A percentile compares a stretch with the other conserved stretches of the same genome.
Evolutionary conservation across 2,329 filamentous ascomycete species (phyloP).

Genomic region (Cyphellophora europaea): DNA sequence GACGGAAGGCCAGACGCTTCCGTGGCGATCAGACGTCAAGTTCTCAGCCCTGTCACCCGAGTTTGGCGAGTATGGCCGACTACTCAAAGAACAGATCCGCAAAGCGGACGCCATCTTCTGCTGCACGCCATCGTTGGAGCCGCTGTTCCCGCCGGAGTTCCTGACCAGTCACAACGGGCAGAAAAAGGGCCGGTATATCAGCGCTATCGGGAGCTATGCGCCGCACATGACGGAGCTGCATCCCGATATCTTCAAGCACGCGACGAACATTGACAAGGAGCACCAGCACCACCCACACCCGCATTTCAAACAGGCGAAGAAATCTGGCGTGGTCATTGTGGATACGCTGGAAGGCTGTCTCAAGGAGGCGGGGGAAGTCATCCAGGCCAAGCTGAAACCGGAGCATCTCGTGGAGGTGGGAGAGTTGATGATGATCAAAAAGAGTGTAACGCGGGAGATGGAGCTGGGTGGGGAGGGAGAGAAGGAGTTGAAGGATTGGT

Average conservation of each 20-base stretch:
- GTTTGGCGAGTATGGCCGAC: constrained; percentile 59
- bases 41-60: constrained; percentile 61
- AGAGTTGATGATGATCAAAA: constrained; percentile 61
- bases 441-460: constrained; percentile 33
- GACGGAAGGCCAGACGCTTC: constrained; percentile 36
- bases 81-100: constrained; percentile 60
- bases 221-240: constrained; percentile 76
- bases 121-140: constrained; percentile 66
- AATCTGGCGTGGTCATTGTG: constrained; percentile 52
- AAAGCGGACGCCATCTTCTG: constrained; percentile 77
- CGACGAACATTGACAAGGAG: constrained; percentile 35
- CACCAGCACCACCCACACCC: constrained; percentile 33
- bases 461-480: constrained; percentile 28
- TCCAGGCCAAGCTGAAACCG: constrained; percentile 63
- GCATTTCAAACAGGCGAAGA: constrained; percentile 38
- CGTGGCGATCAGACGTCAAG: constrained; percentile 57
- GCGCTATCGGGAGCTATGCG: constrained; percentile 44
- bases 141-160: constrained; percentile 65
- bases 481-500: constrained; percentile 46
- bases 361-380: constrained; percentile 77
- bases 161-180: constrained; percentile 52
- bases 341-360: constrained; percentile 69
- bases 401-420: constrained; percentile 79
- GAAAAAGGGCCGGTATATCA: constrained; percentile 34
- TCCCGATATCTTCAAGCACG: constrained; percentile 61